phyloP scores from a whole-genome alignment of 2,329 filamentous ascomycete species.

The Colletotrichum sp. region DNA sequence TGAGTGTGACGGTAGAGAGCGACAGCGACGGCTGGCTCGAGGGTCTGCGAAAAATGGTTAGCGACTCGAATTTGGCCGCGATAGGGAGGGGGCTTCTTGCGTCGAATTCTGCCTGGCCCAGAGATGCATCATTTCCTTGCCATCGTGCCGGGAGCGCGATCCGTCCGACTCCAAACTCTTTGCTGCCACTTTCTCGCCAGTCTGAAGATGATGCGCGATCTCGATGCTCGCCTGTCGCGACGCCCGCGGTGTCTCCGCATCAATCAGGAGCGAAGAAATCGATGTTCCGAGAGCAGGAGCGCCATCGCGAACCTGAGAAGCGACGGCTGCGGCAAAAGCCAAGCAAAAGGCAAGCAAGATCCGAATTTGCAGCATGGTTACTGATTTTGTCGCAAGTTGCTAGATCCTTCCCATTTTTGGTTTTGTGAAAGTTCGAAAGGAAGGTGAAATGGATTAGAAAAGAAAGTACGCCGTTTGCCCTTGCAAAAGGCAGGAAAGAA shows the following conservation, averaged over 20 bases:
- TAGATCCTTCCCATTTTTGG: not conserved
- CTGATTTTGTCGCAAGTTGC: not conserved
- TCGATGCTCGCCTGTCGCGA: not conserved
- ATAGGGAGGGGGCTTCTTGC: not conserved
- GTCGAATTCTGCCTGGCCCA: not conserved
- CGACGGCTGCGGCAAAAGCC: not conserved
- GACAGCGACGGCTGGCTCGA: not conserved
- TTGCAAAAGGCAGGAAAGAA: not conserved
- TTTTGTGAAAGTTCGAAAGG: not conserved
- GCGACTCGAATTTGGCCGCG: not conserved
- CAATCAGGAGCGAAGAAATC: not conserved
- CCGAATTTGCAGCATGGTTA: not conserved
- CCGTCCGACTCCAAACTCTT: not conserved
- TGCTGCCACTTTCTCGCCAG: not conserved
- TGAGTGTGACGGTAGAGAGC: constrained; percentile 8
- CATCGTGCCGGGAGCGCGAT: not conserved
- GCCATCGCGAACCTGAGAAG: not conserved
- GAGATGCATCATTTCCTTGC: not conserved
- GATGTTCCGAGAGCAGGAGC: not conserved
- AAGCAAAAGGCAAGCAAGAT: not conserved
- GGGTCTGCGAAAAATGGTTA: not conserved
- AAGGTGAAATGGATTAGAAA: not conserved
- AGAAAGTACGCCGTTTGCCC: not conserved
- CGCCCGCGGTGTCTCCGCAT: too few species aligned
- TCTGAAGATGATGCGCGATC: not conserved